Evolutionary conservation across 352 stramenopile species (phyloP).

Genomic region (Globisporangium nagaii): DNA sequence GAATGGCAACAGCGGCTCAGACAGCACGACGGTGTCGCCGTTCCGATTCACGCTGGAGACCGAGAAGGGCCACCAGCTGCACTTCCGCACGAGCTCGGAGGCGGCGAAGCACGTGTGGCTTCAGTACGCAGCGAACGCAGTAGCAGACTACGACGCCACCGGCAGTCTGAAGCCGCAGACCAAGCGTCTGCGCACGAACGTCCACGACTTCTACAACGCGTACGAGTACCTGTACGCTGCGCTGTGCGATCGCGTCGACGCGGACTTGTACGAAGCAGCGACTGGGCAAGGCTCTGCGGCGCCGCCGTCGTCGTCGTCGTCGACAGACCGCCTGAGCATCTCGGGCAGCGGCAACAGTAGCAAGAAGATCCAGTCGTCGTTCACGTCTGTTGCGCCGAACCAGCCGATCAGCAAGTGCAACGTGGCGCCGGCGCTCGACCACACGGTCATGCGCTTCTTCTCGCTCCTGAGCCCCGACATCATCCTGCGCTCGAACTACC

Average conservation of each 20-base stretch:
- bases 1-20: background rate
- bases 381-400: conserved; percentile 41
- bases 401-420: conserved; percentile 48
- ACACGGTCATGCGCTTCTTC: conserved; percentile 66
- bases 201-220: conserved; percentile 68
- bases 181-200: conserved; percentile 34
- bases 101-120: conserved; percentile 80
- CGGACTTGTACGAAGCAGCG: conserved; percentile 20
- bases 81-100: conserved; percentile 82
- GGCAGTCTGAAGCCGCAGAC: conserved; percentile 23
- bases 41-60: conserved; percentile 83
- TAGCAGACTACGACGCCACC: conserved; percentile 41
- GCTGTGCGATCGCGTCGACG: conserved; percentile 47
- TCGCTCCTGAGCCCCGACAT: conserved; percentile 75
- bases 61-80: conserved; percentile 78
- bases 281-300: background rate
- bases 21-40: conserved; percentile 19
- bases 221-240: conserved; percentile 73
- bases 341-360: conserved; percentile 1
- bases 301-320: background rate
- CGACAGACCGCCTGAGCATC: background rate
- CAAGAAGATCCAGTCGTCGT: conserved; percentile 46
- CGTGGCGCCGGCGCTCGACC: conserved; percentile 43
- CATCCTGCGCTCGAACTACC: conserved; percentile 79
- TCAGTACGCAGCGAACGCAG: conserved; percentile 60